phyloP scores from a whole-genome alignment of 345 rosid genomes.

The Populus tremula region DNA sequence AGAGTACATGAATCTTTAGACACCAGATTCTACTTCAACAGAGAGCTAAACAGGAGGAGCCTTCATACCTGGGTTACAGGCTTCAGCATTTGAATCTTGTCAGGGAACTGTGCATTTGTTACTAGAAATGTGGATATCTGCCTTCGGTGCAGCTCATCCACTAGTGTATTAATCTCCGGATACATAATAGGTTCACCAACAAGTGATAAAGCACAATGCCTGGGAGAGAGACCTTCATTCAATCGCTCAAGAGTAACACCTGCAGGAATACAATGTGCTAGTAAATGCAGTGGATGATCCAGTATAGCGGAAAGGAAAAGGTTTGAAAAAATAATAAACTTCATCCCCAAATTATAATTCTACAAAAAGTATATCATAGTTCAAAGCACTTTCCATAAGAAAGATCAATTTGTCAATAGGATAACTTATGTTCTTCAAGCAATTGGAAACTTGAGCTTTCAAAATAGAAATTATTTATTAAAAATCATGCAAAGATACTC shows the following conservation, averaged over 20 bases:
- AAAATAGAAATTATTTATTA: too few species aligned
- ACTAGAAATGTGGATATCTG: constrained; percentile 90
- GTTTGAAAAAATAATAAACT: neutral
- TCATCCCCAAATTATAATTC: neutral
- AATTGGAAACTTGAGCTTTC: too few species aligned
- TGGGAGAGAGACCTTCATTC: constrained; percentile 80
- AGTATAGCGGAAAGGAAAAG: neutral
- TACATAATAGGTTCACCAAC: constrained; percentile 99
- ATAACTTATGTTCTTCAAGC: too few species aligned
- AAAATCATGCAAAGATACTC: too few species aligned
- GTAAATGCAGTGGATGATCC: constrained; percentile 10
- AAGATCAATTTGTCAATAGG: too few species aligned
- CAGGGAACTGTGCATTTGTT: constrained; percentile 97
- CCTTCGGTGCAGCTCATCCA: constrained; percentile 82
- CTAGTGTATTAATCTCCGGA: constrained; percentile 84
- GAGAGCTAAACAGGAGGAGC: constrained; percentile 1
- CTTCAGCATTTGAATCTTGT: constrained; percentile 70
- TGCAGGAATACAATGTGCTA: constrained; percentile 24
- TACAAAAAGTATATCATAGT: too few species aligned
- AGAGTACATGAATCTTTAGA: neutral
- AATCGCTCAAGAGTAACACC: constrained; percentile 82
- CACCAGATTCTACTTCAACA: neutral
- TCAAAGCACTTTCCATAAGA: too few species aligned
- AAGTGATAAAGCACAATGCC: constrained; percentile 94
- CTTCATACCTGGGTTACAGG: constrained; percentile 81